Evolutionary conservation across 73 alveolate genomes (phyloP), one percentile per base, ranked within the genome.

Genomic region (Tetrahymena borealis): DNA sequence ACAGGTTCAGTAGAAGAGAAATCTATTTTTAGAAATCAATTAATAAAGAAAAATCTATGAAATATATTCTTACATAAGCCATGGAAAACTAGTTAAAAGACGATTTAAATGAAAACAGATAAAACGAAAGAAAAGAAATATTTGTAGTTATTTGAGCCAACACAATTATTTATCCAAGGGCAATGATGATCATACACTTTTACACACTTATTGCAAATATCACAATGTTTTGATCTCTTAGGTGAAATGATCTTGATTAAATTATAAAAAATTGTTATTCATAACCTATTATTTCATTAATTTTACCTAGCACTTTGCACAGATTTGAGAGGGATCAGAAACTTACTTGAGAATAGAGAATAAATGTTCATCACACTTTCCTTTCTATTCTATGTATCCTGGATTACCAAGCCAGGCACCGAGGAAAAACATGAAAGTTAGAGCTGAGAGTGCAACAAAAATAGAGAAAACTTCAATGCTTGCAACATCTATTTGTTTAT

Each of bases 121-220:
- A 90, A 92, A 39, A 94, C 90, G 91, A 94, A 94, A 33, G 37
- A 42, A 38, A 40, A 92, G 91, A 92, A 94, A 43, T 91, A 78
- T 90, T 79, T 78, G 77, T 92, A 93, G 92, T 94, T 94, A 90
- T 85, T 85, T 12, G 90, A 78, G 12, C 97, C 97, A 37, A 94
- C 94, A 90, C 97, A 94, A 92, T 94, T 96, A 78, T 93, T 94
- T 18, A 96, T 93, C 94, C 98, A 96, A 32, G 96, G 96, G 39
- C 98, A 96, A 79, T 96, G 96, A 94, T 96, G 96, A 90, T 96
- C 98, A 79, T 78, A 96, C 3, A 96, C 94, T 94, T 92, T 95
- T 60, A 96, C 97, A 91, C 98, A 96, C 39, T 90, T 41, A 31
- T 93, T 90, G 94, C 98, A 96, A 32, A 94, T 94, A 42, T 94